Evolutionary conservation across 371 early-diverging fungal genomes (phyloP).

Genomic region (Mortierella sp.): DNA sequence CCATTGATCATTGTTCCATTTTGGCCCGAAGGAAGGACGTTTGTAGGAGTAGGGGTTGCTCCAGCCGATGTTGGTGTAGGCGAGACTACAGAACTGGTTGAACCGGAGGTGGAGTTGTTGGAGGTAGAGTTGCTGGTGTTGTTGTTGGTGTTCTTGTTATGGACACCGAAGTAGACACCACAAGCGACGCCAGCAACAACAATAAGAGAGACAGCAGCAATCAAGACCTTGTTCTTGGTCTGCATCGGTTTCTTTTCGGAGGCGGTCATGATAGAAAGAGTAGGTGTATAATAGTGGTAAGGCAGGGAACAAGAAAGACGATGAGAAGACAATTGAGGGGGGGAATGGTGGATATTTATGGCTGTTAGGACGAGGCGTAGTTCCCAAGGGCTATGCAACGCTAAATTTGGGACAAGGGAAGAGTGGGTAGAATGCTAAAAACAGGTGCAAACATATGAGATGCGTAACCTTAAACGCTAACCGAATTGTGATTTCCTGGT

Average conservation of each 20-base stretch:
- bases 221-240: slow-evolving; percentile 57
- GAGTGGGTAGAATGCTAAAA: neutral
- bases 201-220: slow-evolving; percentile 30
- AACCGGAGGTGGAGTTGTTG: slow-evolving; percentile 1
- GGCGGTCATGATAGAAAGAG: slow-evolving; percentile 16
- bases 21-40: slow-evolving; percentile 7
- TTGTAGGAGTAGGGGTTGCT: slow-evolving; percentile 13
- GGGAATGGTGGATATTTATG: neutral
- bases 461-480: too few species aligned
- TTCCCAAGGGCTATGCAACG: neutral
- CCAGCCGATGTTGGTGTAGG: neutral
- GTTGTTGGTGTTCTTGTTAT: slow-evolving; percentile 28
- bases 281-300: neutral
- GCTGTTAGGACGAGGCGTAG: neutral
- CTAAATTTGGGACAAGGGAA: neutral
- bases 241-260: slow-evolving; percentile 54
- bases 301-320: neutral
- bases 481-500: too few species aligned
- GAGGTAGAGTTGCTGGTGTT: neutral
- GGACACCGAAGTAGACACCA: slow-evolving; percentile 49
- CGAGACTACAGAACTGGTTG: too few species aligned
- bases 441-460: neutral
- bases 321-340: neutral
- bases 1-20: slow-evolving; percentile 57
- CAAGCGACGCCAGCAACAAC: slow-evolving; percentile 43